phyloP scores from a whole-genome alignment of 1,284 basidiomycete species.

The Irpex sp. region DNA sequence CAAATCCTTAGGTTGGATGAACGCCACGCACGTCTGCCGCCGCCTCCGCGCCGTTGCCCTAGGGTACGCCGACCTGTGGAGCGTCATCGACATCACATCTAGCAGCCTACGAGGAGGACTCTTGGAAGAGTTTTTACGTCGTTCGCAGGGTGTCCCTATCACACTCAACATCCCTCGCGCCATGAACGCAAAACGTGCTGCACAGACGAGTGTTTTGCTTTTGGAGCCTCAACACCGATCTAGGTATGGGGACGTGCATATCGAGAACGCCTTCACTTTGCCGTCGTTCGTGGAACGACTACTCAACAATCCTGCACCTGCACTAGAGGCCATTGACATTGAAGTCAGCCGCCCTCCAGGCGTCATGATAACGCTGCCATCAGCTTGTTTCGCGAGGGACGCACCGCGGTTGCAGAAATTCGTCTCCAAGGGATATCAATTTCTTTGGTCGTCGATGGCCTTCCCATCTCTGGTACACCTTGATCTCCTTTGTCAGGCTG shows the following conservation, averaged over 20 bases:
- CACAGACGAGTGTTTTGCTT: not conserved
- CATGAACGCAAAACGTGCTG: not conserved
- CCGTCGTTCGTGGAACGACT: not conserved
- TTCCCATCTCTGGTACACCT: not conserved
- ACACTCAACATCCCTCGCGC: not conserved
- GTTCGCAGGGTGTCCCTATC: not conserved
- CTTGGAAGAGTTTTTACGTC: not conserved
- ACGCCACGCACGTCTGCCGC: not conserved
- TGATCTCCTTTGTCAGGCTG: not conserved
- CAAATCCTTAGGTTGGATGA: not conserved
- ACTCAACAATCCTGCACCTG: not conserved
- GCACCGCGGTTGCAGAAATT: not conserved
- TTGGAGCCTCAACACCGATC: not conserved
- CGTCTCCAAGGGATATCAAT: not conserved
- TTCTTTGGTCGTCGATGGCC: not conserved
- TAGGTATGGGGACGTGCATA: not conserved
- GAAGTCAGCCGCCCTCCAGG: not conserved
- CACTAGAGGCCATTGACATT: not conserved
- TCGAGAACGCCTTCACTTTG: not conserved
- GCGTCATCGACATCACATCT: not conserved
- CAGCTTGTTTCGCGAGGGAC: not conserved
- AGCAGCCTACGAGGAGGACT: not conserved
- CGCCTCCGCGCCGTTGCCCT: not conserved
- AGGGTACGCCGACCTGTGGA: not conserved
- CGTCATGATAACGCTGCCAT: not conserved